Base-by-base conservation (phyloP, 192 early-diverging fungal genomes). In the Coemansia sp. region DNA sequence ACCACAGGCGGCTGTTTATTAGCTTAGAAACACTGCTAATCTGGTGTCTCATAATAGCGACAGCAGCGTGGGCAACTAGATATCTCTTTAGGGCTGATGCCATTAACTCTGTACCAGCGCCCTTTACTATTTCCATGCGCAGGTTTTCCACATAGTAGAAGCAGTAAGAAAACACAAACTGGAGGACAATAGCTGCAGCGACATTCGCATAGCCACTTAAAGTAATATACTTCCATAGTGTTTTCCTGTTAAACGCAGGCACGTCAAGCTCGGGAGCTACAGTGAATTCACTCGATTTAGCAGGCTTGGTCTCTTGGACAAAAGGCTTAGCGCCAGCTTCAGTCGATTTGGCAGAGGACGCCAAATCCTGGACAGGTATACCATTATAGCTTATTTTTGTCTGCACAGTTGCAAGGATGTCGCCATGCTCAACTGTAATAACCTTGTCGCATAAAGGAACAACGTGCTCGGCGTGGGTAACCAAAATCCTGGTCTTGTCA, bases 381-480 rank as follows among this genome's bases (percentile, higher is more conserved):
- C 9, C 26, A 8, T 43, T 39, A 20, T 42, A 31, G 2, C 40
- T 21, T 2, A 40, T 21, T 1, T 23, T 56, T 3, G 13, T 24
- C 24, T 68, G 66, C 16, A 37, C 14, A 2, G 34, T 63, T 16
- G 63, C 40, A 0, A 34, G 14, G 5, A 60, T 42, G 4, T 28
- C 3, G 6, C 71, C 71, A 28, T 70, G 37, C 2, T 45, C 20
- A 3, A 71, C n/a, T 0, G 50, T 59, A 43, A 79, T 36, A 9
- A 74, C 37, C 38, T 65, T 69, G 50, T 70, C 61, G 31, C 65
- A 59, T 9, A 79, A 24, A 0, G 77, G 77, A 6, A 79, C 69
- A 38, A 75, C 43, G 34, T 80, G 66, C 3, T 62, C 43, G 9
- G 83, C 81, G 70, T 79, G 71, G 0, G 77, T 79, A 8, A 74